A percentile compares a stretch with the other conserved stretches of the same genome.
phyloP scores from a whole-genome alignment of 306 rosid genomes.

The Lathyrus sativus region DNA sequence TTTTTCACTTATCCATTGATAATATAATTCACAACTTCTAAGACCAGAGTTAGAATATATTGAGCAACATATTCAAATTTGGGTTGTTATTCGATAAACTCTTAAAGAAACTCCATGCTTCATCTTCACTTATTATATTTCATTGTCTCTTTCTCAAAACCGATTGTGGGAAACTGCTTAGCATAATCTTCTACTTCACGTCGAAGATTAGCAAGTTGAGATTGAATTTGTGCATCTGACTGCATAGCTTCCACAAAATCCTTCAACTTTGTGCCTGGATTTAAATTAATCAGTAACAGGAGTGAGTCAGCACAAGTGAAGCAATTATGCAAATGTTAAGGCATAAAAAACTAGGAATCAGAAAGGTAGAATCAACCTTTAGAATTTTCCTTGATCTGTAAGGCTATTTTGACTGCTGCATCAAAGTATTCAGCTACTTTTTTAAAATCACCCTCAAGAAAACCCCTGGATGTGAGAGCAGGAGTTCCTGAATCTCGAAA shows the following conservation, averaged over 20 bases:
- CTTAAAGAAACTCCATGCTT: slow-evolving; percentile 5
- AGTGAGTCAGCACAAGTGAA: slow-evolving; percentile 22
- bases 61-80: slow-evolving; percentile 13
- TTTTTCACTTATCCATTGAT: slow-evolving; percentile 8
- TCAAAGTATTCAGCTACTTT: slow-evolving; percentile 90
- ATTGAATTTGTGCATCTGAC: slow-evolving; percentile 61
- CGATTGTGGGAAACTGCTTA: slow-evolving; percentile 81
- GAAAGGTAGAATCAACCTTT: slow-evolving; percentile 52
- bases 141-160: slow-evolving; percentile 81
- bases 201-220: slow-evolving; percentile 68
- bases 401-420: slow-evolving; percentile 80
- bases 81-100: slow-evolving; percentile 30
- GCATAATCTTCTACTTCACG: slow-evolving; percentile 78
- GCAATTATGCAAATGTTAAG: slow-evolving; percentile 5
- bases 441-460: slow-evolving; percentile 73
- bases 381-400: slow-evolving; percentile 72
- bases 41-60: not conserved
- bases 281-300: slow-evolving; percentile 28
- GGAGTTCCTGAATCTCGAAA: slow-evolving; percentile 69
- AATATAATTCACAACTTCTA: slow-evolving; percentile 27
- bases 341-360: not conserved
- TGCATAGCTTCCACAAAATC: slow-evolving; percentile 77
- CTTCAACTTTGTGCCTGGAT: slow-evolving; percentile 82
- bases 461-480: slow-evolving; percentile 95
- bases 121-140: slow-evolving; percentile 60